phyloP scores from a whole-genome alignment of 108 stramenopile genomes.

The Craspedostauros australis region DNA sequence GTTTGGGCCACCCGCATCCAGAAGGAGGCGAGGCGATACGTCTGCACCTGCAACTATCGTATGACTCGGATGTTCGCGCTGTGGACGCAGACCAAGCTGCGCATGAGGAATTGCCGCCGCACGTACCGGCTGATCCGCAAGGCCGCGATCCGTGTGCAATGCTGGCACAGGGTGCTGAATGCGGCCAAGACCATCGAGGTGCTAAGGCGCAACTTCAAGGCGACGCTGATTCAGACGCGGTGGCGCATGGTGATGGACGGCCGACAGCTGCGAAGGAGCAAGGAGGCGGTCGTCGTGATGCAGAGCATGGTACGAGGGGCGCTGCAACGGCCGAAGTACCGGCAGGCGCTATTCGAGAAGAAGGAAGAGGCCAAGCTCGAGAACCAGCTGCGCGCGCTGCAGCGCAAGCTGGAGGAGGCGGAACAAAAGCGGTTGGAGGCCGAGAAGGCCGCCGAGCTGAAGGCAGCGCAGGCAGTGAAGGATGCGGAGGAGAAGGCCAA shows the following conservation, averaged over 20 bases:
- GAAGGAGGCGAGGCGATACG: slow-evolving; percentile 38
- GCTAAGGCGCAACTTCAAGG: slow-evolving; percentile 31
- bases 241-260: slow-evolving; percentile 27
- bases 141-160: slow-evolving; percentile 55
- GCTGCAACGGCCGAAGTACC: slow-evolving; percentile 48
- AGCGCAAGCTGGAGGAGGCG: slow-evolving; percentile 61
- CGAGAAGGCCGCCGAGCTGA: slow-evolving; percentile 43
- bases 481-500: slow-evolving; percentile 30
- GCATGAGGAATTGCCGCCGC: slow-evolving; percentile 21
- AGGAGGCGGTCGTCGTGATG: slow-evolving; percentile 36
- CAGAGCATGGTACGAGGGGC: slow-evolving; percentile 61
- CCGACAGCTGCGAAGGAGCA: background rate
- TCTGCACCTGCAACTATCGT: slow-evolving; percentile 22
- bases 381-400: slow-evolving; percentile 52
- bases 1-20: slow-evolving; percentile 55
- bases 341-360: slow-evolving; percentile 33
- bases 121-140: slow-evolving; percentile 35
- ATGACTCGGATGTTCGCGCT: slow-evolving; percentile 31
- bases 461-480: slow-evolving; percentile 26
- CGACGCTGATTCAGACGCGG: slow-evolving; percentile 65
- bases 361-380: slow-evolving; percentile 65
- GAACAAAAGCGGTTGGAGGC: slow-evolving; percentile 47
- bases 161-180: slow-evolving; percentile 51
- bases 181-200: slow-evolving; percentile 34
- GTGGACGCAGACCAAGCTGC: slow-evolving; percentile 38